phyloP scores from a whole-genome alignment of 805 yeast species.

The Ogataea neopini region DNA sequence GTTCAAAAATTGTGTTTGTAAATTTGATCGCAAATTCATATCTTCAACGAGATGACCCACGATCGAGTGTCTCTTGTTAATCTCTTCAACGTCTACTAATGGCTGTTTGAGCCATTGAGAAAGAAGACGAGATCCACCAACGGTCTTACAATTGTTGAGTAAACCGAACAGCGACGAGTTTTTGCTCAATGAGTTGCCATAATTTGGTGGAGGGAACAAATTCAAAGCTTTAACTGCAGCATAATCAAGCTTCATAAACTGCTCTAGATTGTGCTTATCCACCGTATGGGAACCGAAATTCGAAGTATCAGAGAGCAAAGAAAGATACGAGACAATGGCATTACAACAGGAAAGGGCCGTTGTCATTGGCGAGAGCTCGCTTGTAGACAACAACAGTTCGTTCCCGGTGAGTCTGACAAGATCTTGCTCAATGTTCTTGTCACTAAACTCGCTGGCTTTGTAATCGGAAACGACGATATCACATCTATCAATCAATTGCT shows the following conservation, averaged over 20 bases:
- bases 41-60: slow-evolving; percentile 78
- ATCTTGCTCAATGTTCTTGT: slow-evolving; percentile 76
- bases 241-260: slow-evolving; percentile 87
- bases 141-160: slow-evolving; percentile 83
- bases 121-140: slow-evolving; percentile 83
- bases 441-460: slow-evolving; percentile 56
- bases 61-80: slow-evolving; percentile 66
- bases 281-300: slow-evolving; percentile 57
- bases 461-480: slow-evolving; percentile 68
- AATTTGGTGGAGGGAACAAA: slow-evolving; percentile 64
- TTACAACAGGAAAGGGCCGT: slow-evolving; percentile 62
- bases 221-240: slow-evolving; percentile 88
- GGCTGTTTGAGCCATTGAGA: slow-evolving; percentile 98
- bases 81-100: slow-evolving; percentile 60
- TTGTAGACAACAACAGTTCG: slow-evolving; percentile 54
- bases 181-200: slow-evolving; percentile 45
- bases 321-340: slow-evolving; percentile 70
- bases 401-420: slow-evolving; percentile 66
- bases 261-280: slow-evolving; percentile 67
- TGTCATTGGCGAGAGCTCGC: slow-evolving; percentile 50
- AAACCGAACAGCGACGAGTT: slow-evolving; percentile 71
- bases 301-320: slow-evolving; percentile 56
- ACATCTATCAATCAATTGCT: slow-evolving; percentile 74
- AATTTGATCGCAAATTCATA: slow-evolving; percentile 58
- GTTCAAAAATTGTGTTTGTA: slow-evolving; percentile 66